Base-by-base conservation (phyloP, 106 monocot species). In the Chionographis japonica region DNA sequence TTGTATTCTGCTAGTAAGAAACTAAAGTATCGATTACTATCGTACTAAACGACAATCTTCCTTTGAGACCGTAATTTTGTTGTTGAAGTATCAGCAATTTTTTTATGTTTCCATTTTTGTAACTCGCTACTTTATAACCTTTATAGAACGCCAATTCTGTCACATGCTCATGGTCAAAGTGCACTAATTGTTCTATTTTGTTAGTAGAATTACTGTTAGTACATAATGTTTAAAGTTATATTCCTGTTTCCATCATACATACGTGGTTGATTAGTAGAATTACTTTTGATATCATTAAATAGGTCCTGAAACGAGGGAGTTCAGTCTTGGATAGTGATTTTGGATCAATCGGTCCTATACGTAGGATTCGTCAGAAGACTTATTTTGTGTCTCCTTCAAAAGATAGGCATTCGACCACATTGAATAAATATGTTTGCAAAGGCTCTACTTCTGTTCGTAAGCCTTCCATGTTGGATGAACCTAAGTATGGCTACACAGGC, bases 241-340 rank as follows among this genome's bases (percentile, higher is more conserved):
- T 27, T 27, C 27, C 27, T 36, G 12, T 35, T 68, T 35, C 0
- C 52, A 15, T 50, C 5, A 12, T 37, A 4, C 37, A 20, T 59
- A 18, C 8, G 37, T 11, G 61, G 39, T 61, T 9, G 10, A 19
- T n/a, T 40, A 53, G 5, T 46, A 46, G 0, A 18, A 37, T 52
- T 72, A 20, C 52, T n/a, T 66, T 62, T 72, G 19, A 42, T 66
- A 14, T 42, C 16, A 50, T 57, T 53, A 51, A 17, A n/a, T 80
- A 94, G 93, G 86, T 50, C 12, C 59, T 86, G 81, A 94, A 94
- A 82, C 80, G 90, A 46, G 67, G 84, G 54, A 82, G 67, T 37
- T 68, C 90, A 3, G 61, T 76, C 27, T 70, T 86, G 52, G 85
- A 88, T 61, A 66, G 51, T 69, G 92, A 88, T 49, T 42, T 60